Evolutionary conservation across 345 rosid genomes (phyloP), one percentile per base, ranked within the genome.

Genomic region (Populus nigra): DNA sequence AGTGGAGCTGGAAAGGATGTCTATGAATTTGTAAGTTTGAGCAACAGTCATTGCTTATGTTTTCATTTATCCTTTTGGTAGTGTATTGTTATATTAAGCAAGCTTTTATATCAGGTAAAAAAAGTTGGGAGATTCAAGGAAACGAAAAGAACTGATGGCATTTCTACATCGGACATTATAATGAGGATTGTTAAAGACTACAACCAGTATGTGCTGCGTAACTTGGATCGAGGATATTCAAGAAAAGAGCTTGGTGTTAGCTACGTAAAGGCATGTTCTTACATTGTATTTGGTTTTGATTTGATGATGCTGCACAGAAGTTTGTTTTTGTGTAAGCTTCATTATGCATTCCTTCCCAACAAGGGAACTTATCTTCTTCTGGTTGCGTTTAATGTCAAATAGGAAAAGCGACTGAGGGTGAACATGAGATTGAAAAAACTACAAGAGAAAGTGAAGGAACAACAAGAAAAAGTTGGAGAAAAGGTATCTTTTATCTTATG

Each of bases 131-230:
- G 76, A 89, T 94, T 94, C 78, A 87, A 91, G 86, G 98, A 94
- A 87, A 94, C 97, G 11, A 89, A 87, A 88, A 88, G 98, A 72
- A 94, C 98, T 25, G 97, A 94, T 31, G 98, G 97, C 66, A 94
- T 92, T 81, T 94, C 98, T 2, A 94, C 98, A 13, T 94, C 96
- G 0, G 97, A 94, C 78, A 88, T 94, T 73, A 92, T 94, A 63
- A 94, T 94, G 98, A 90, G 98, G 81, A 94, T 94, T 31, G 91
- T 94, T 74, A 94, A 94, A 83, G 96, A 94, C 74, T 94, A 94
- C 78, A 94, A 94, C 75, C 94, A 93, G 86, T 94, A 93, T 89
- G 98, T 94, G 72, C 84, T 92, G 90, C 93, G 98, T 77, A 94
- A 93, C 73, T 76, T 94, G 86, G 97, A 89, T 76, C 87, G 98